These are phyloP conservation scores for Penicillium silybi DNA, from an alignment of 495 filamentous ascomycete species.

Conservation along the genomic window DNA sequence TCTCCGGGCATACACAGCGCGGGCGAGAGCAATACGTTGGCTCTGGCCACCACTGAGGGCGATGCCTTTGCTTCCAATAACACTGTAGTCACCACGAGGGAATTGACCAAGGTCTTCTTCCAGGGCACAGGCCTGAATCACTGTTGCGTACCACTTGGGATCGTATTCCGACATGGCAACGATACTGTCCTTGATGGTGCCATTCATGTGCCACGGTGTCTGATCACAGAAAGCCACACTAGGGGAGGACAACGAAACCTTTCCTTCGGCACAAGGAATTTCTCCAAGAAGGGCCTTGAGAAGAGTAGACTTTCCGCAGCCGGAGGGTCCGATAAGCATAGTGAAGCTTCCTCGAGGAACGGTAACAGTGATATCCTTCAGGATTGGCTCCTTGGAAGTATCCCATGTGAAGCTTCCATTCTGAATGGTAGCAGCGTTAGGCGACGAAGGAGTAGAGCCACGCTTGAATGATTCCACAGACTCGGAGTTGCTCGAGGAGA, in stretches of 20 bases:
- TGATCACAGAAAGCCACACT: conserved; percentile 52
- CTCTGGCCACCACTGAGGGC: conserved; percentile 64
- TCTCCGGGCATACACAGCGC: conserved; percentile 55
- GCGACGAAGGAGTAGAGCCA: conserved; percentile 7
- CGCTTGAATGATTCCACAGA: conserved; percentile 28
- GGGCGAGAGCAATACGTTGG: conserved; percentile 58
- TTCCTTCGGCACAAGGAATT: conserved; percentile 41
- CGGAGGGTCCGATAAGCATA: conserved; percentile 57
- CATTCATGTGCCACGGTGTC: conserved; percentile 54
- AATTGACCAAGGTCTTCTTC: conserved; percentile 52
- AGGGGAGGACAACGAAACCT: conserved; percentile 29
- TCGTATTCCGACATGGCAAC: conserved; percentile 51
- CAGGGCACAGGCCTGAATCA: conserved; percentile 63
- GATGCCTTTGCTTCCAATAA: conserved; percentile 62
- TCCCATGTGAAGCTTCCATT: conserved; percentile 53
- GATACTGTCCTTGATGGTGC: conserved; percentile 56
- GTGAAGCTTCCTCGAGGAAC: conserved; percentile 41
- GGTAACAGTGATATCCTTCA: conserved; percentile 38
- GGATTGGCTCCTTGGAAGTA: conserved; percentile 34
- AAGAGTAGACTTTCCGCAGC: conserved; percentile 58
- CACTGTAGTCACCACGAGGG: conserved; percentile 53
- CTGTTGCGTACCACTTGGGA: conserved; percentile 55
- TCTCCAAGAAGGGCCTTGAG: conserved; percentile 58
- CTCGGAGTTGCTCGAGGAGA: conserved; percentile 18
- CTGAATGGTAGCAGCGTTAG: conserved; percentile 36